phyloP scores from a whole-genome alignment of 1,139 yeast genomes.

The Yamadazyma songkhlaensis region DNA sequence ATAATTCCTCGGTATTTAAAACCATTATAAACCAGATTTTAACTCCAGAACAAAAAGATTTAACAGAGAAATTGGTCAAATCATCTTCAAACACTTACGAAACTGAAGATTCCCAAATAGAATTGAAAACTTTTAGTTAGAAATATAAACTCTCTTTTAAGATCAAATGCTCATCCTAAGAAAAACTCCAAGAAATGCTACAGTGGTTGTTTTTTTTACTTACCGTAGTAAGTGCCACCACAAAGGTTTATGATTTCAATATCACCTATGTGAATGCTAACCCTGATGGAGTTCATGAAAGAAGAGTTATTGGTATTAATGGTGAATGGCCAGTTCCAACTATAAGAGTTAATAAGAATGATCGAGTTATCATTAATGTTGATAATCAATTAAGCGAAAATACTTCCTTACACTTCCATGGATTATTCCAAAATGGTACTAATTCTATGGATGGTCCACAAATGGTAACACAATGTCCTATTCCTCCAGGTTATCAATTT shows the following conservation, averaged over 20 bases:
- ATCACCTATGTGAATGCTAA: constrained; percentile 69
- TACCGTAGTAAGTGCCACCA: constrained; percentile 20
- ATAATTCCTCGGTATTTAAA: constrained; percentile 55
- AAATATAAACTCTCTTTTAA: not conserved
- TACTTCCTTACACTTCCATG: constrained; percentile 88
- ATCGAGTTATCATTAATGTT: constrained; percentile 65
- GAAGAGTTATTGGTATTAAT: constrained; percentile 77
- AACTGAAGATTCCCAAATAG: constrained; percentile 25
- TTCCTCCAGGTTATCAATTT: constrained; percentile 68
- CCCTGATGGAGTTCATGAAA: constrained; percentile 69
- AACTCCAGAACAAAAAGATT: constrained; percentile 32
- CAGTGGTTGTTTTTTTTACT: not conserved
- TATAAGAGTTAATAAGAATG: constrained; percentile 69
- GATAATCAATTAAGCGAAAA: constrained; percentile 64
- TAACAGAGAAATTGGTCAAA: constrained; percentile 43
- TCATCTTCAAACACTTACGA: constrained; percentile 7
- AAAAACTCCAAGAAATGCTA: not conserved
- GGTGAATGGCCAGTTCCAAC: constrained; percentile 85
- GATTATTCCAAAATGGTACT: constrained; percentile 75
- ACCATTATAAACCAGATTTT: constrained; percentile 38
- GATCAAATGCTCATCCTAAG: no score
- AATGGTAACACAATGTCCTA: constrained; percentile 83
- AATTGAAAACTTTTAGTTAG: constrained; percentile 34
- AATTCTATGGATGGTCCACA: constrained; percentile 87
- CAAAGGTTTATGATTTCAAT: constrained; percentile 69